These are phyloP conservation scores for Canavalia ensiformis DNA, from an alignment of 306 rosid genomes.

Conservation along the genomic window DNA sequence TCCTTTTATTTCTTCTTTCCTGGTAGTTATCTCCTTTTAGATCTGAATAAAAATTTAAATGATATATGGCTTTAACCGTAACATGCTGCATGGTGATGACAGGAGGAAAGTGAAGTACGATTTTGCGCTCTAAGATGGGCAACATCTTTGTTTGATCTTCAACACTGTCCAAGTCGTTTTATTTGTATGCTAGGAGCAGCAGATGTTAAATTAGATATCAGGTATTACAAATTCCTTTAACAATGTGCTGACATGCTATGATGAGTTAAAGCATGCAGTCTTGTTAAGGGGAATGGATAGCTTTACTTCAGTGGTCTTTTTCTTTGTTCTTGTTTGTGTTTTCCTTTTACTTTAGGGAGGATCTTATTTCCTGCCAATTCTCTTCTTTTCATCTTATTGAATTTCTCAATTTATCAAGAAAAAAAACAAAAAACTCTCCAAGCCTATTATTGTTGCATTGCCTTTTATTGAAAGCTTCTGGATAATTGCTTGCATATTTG, in stretches of 20 bases:
- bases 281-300: constrained; percentile 25
- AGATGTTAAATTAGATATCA: constrained; percentile 88
- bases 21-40: constrained; percentile 25
- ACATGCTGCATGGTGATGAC: constrained; percentile 50
- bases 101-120: constrained; percentile 95
- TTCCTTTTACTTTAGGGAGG: constrained; percentile 19
- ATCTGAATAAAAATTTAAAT: background rate
- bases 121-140: constrained; percentile 95
- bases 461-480: constrained; percentile 28
- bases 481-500: constrained; percentile 16
- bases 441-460: constrained; percentile 14
- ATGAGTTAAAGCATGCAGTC: constrained; percentile 24
- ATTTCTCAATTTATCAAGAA: constrained; percentile 27
- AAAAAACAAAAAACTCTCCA: constrained; percentile 3
- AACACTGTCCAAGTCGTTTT: constrained; percentile 92
- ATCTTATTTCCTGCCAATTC: constrained; percentile 7
- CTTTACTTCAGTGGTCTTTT: constrained; percentile 17
- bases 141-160: constrained; percentile 78
- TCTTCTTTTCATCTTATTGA: constrained; percentile 14
- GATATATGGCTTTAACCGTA: constrained; percentile 18
- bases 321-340: constrained; percentile 31
- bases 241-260: constrained; percentile 37
- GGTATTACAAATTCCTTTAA: constrained; percentile 61
- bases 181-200: constrained; percentile 89
- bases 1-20: constrained; percentile 32